Percentiles rank a stretch among this genome's conserved stretches.
These are phyloP conservation scores for Solanum bulbocastanum DNA, from an alignment of 257 asterid genomes.

Conservation along the genomic window DNA sequence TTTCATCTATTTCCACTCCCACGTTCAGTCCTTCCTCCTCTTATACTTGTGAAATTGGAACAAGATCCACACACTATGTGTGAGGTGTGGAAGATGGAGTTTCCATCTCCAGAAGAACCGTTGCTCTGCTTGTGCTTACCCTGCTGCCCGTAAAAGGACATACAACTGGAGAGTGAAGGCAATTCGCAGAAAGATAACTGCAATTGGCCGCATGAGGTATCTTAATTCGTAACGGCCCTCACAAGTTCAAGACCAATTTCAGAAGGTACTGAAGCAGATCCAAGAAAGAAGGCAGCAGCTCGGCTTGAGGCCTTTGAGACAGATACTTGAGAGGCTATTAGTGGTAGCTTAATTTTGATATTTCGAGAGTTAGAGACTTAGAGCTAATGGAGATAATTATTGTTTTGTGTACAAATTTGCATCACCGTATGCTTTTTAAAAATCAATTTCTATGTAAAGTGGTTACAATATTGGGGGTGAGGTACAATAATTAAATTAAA, in stretches of 20 bases:
- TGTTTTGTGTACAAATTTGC: not conserved
- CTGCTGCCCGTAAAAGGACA: slow-evolving; percentile 50
- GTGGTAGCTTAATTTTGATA: slow-evolving; percentile 1
- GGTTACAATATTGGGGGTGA: not conserved
- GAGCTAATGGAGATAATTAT: not conserved
- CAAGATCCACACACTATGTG: slow-evolving; percentile 60
- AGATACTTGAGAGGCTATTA: slow-evolving; percentile 5
- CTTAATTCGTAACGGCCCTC: slow-evolving; percentile 45
- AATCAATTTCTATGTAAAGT: not conserved
- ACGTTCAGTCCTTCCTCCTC: not conserved
- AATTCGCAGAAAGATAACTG: slow-evolving; percentile 73
- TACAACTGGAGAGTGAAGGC: slow-evolving; percentile 79
- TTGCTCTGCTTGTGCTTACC: slow-evolving; percentile 55
- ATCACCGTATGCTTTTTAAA: not conserved
- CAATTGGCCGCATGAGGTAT: slow-evolving; percentile 74
- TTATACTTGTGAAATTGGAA: slow-evolving; percentile 18
- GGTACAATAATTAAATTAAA: not conserved
- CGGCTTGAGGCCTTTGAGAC: slow-evolving; percentile 23
- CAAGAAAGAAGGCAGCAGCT: slow-evolving; percentile 64
- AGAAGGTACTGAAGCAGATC: slow-evolving; percentile 81
- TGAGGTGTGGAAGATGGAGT: slow-evolving; percentile 53
- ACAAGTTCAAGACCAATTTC: slow-evolving; percentile 67
- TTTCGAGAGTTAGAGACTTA: not conserved
- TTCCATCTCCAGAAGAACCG: slow-evolving; percentile 61
- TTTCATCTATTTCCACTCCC: not conserved